These are phyloP conservation scores for Terana coerulea DNA, from an alignment of 768 basidiomycete species.

Conservation along the genomic window DNA sequence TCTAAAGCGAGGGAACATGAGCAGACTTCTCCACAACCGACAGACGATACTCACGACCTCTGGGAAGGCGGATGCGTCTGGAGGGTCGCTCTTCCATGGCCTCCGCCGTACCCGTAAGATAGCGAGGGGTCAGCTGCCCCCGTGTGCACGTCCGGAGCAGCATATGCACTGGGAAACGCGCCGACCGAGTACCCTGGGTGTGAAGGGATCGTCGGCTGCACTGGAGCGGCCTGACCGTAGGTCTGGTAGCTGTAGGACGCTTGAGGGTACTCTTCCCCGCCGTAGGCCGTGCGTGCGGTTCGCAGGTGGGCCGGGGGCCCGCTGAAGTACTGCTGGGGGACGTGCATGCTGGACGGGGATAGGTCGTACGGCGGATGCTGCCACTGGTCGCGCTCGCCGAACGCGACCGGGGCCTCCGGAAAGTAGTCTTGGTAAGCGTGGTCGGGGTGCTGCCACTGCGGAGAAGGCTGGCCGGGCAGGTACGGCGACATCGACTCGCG, in stretches of 20 bases:
- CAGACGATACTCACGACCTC: slow-evolving; percentile 9
- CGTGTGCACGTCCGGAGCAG: slow-evolving; percentile 10
- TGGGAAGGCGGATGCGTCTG: slow-evolving; percentile 12
- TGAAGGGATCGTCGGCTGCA: slow-evolving; percentile 13
- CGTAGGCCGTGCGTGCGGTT: slow-evolving; percentile 6
- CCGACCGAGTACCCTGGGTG: slow-evolving; percentile 14
- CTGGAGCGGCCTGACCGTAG: slow-evolving; percentile 9
- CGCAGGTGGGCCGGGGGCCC: slow-evolving; percentile 11
- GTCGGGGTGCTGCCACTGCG: slow-evolving; percentile 10
- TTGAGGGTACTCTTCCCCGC: slow-evolving; percentile 12
- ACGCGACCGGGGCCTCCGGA: slow-evolving; percentile 4
- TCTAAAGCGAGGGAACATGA: slow-evolving; percentile 7
- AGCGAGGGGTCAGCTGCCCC: slow-evolving; percentile 15
- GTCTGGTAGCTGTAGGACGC: slow-evolving; percentile 14
- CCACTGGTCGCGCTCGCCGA: slow-evolving; percentile 8
- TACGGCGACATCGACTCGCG: slow-evolving; percentile 5
- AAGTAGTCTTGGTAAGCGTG: slow-evolving; percentile 5
- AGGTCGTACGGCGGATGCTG: slow-evolving; percentile 3
- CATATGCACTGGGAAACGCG: slow-evolving; percentile 15
- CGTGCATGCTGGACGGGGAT: slow-evolving; percentile 8
- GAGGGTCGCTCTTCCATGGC: slow-evolving; percentile 4
- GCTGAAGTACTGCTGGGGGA: slow-evolving; percentile 5
- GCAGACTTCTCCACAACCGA: slow-evolving; percentile 3
- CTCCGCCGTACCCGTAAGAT: slow-evolving; percentile 12
- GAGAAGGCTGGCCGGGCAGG: neutral